Percentiles rank a stretch among this genome's conserved stretches.
phyloP scores from a whole-genome alignment of 176 grass and related monocot species.

The Carex littledalei region DNA sequence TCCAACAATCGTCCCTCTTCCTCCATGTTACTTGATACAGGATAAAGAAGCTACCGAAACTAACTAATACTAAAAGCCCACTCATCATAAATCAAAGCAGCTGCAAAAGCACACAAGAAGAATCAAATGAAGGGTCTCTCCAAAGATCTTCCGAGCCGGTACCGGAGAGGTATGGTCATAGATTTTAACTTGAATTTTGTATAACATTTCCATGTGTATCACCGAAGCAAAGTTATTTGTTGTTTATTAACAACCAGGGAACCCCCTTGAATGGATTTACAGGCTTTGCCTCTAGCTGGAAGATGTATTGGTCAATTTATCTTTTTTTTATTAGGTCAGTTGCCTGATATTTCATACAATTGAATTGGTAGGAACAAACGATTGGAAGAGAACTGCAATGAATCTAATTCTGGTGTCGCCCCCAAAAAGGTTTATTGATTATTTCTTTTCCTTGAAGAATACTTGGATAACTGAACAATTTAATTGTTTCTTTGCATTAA shows the following conservation, averaged over 20 bases:
- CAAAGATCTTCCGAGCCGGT: background rate
- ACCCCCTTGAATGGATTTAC: background rate
- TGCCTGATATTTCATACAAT: background rate
- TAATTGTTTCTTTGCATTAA: background rate
- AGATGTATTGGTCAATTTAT: background rate
- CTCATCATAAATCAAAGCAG: background rate
- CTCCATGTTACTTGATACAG: slow-evolving; percentile 6
- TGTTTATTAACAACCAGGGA: background rate
- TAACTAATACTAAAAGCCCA: background rate
- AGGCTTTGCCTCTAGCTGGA: background rate
- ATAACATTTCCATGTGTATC: background rate
- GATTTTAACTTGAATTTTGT: background rate
- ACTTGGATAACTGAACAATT: background rate
- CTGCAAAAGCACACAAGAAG: background rate
- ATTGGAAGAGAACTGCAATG: slow-evolving; percentile 30
- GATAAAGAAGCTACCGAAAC: background rate
- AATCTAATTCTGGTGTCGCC: slow-evolving; percentile 25
- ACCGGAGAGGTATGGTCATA: background rate
- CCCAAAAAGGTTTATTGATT: slow-evolving; percentile 37
- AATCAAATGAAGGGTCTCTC: background rate
- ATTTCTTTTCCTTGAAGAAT: background rate
- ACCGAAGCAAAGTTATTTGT: too few relatives aligned
- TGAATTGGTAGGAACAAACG: slow-evolving; percentile 42
- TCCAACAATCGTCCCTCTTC: background rate
- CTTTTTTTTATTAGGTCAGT: background rate